These are phyloP conservation scores for Cryptosporidium sp. DNA, from an alignment of 169 alveolate genomes.

Conservation along the genomic window DNA sequence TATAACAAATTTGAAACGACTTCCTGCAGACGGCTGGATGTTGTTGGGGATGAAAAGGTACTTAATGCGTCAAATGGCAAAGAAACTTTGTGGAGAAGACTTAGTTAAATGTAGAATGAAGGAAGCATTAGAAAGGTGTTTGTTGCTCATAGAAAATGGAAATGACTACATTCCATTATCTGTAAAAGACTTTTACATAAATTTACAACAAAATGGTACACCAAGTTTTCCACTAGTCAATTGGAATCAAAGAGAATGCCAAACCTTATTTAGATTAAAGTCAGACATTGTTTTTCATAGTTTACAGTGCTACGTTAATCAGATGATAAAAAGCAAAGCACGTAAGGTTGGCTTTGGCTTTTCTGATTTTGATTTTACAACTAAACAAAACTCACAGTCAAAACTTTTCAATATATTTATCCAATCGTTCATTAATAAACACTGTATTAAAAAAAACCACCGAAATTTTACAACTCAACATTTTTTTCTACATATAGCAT, in stretches of 20 bases:
- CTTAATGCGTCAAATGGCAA: constrained; percentile 40
- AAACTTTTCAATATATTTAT: constrained; percentile 35
- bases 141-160: constrained; percentile 49
- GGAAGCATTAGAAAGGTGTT: constrained; percentile 63
- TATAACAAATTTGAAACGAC: constrained; percentile 36
- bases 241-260: constrained; percentile 58
- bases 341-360: constrained; percentile 57
- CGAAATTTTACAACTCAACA: constrained; percentile 66
- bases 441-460: constrained; percentile 40
- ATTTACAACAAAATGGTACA: constrained; percentile 21
- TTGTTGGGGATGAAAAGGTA: constrained; percentile 57
- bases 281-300: constrained; percentile 69
- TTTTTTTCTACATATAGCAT: constrained; percentile 52
- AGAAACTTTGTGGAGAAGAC: constrained; percentile 47
- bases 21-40: constrained; percentile 58
- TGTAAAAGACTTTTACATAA: constrained; percentile 39
- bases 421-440: constrained; percentile 35
- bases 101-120: constrained; percentile 52
- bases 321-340: constrained; percentile 26
- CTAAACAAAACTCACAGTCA: constrained; percentile 43
- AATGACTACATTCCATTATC: constrained; percentile 63
- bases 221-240: constrained; percentile 42
- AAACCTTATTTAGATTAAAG: constrained; percentile 38
- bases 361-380: constrained; percentile 24
- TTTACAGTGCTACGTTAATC: constrained; percentile 39